Evolutionary conservation across 225 moss, liverwort and hornwort species (phyloP).

Genomic region (Marchantia paleacea): DNA sequence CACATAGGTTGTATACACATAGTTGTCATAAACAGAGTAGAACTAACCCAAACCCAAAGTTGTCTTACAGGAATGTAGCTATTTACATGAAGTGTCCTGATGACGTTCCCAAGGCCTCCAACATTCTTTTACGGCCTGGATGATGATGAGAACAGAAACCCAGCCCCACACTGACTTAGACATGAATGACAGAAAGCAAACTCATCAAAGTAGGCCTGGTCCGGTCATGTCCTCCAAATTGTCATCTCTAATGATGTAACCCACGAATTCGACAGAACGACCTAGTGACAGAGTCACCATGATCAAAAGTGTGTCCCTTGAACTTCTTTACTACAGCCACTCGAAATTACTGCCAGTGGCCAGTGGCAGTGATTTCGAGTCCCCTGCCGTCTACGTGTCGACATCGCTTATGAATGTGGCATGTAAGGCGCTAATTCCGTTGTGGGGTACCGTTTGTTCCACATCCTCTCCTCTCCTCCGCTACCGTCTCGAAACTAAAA

Average conservation of each 20-base stretch:
- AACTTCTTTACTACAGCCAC: background rate
- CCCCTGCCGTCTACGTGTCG: background rate
- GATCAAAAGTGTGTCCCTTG: slow-evolving; percentile 1
- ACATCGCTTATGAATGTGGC: no score
- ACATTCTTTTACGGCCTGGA: background rate
- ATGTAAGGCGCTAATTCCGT: background rate
- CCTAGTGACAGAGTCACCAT: background rate
- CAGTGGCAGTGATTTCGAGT: background rate
- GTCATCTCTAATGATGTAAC: slow-evolving; percentile 4
- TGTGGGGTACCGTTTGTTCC: background rate
- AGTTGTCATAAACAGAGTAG: no score
- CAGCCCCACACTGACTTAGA: background rate
- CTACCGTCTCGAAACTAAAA: background rate
- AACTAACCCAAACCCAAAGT: background rate
- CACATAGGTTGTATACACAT: no score
- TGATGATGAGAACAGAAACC: slow-evolving; percentile 4
- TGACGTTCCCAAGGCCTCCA: background rate
- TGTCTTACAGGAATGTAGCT: background rate
- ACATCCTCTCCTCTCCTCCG: background rate
- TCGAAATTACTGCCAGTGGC: no score
- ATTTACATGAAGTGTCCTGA: background rate
- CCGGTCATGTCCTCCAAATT: background rate
- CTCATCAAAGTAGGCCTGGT: slow-evolving; percentile 1
- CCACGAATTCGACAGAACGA: slow-evolving; percentile 1
- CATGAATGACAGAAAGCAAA: slow-evolving; percentile 7